These are phyloP conservation scores for Ceratocystis eucalypticola DNA, from an alignment of 2,329 filamentous ascomycete species.

Conservation along the genomic window DNA sequence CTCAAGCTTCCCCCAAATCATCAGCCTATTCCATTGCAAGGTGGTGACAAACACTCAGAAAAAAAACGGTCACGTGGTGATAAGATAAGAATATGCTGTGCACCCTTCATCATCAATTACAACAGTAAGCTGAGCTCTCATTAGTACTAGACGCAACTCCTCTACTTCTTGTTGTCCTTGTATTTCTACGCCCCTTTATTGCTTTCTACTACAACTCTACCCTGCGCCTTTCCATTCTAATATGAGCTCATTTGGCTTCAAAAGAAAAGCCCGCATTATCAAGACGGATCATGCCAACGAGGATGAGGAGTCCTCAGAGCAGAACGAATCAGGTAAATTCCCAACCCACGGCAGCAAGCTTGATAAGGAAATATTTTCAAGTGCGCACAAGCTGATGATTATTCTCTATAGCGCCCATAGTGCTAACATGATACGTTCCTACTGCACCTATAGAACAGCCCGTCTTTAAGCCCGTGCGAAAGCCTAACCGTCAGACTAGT, in stretches of 20 bases:
- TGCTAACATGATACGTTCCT: slow-evolving; percentile 9
- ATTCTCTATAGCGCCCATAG: background rate
- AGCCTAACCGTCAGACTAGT: slow-evolving; percentile 44
- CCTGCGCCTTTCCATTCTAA: slow-evolving; percentile 14
- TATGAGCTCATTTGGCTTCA: slow-evolving; percentile 44
- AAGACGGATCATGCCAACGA: slow-evolving; percentile 56
- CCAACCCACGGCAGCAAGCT: slow-evolving; percentile 9
- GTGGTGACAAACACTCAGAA: background rate
- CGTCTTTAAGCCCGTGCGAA: slow-evolving; percentile 33
- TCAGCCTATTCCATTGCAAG: background rate
- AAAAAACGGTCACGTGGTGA: slow-evolving; percentile 35
- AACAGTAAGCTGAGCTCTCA: background rate
- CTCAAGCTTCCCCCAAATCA: background rate
- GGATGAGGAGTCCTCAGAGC: slow-evolving; percentile 7
- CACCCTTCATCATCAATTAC: background rate
- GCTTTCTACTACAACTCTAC: too few relatives aligned
- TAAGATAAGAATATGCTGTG: slow-evolving; percentile 29
- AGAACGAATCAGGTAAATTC: slow-evolving; percentile 12
- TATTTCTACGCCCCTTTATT: too few relatives aligned
- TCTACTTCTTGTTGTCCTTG: too few relatives aligned
- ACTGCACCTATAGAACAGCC: slow-evolving; percentile 7
- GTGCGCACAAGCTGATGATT: slow-evolving; percentile 6
- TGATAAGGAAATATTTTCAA: background rate
- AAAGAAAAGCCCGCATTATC: slow-evolving; percentile 64
- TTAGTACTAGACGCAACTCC: too few relatives aligned